Percentiles rank a stretch among this genome's conserved stretches.
phyloP scores from a whole-genome alignment of 2,329 filamentous ascomycete species.

The Aspergillus sp. region DNA sequence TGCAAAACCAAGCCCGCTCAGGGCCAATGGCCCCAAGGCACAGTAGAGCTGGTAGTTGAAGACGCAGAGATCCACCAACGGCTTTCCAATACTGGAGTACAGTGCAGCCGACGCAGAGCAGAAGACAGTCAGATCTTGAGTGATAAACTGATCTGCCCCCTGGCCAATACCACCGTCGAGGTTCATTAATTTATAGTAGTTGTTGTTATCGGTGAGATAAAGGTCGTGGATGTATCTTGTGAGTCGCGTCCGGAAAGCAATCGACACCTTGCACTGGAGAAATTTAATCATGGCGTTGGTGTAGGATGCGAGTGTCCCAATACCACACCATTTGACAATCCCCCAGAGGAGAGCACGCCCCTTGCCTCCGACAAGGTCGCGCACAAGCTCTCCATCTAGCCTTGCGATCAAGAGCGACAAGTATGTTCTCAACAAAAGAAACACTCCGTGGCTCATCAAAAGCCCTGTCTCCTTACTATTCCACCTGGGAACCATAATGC shows the following conservation, averaged over 20 bases:
- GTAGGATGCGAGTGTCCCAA: conserved; percentile 88
- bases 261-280: conserved; percentile 94
- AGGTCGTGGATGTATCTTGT: conserved; percentile 96
- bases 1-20: conserved; percentile 79
- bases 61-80: conserved; percentile 90
- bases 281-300: conserved; percentile 99
- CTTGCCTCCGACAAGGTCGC: conserved; percentile 91
- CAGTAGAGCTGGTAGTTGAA: conserved; percentile 97
- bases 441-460: conserved; percentile 77
- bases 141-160: conserved; percentile 93
- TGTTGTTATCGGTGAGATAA: conserved; percentile 88
- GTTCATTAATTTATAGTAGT: conserved; percentile 93
- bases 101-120: conserved; percentile 85
- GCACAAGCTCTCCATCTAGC: conserved; percentile 89
- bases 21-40: conserved; percentile 77
- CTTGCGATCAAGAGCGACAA: conserved; percentile 87
- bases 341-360: conserved; percentile 82
- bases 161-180: conserved; percentile 87
- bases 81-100: conserved; percentile 96
- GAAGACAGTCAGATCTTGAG: conserved; percentile 90
- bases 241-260: conserved; percentile 89
- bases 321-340: conserved; percentile 87
- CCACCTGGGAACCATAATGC: conserved; percentile 96
- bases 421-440: conserved; percentile 86
- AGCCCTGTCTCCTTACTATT: conserved; percentile 91